Base-by-base conservation (phyloP, 768 basidiomycete species). In the Russula sp. region DNA sequence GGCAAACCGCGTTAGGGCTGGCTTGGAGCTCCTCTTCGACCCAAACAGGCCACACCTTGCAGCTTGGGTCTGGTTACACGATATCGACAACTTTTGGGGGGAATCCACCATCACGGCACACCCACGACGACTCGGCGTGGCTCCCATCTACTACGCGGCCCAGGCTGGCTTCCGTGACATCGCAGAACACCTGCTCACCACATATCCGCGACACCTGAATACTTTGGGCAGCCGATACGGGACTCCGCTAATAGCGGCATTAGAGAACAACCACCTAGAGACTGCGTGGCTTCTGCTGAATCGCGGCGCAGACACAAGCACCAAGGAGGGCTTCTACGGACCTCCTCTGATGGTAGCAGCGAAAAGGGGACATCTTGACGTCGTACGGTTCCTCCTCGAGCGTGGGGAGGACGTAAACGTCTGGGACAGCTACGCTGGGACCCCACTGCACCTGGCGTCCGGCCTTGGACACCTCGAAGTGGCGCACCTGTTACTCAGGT, bases 61-160 rank as follows among this genome's bases (percentile, higher is more conserved):
- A 16, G 48, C 45, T 32, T 62, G 61, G 61, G 61, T 62, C 40
- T 56, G 61, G 61, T 44, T 62, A 51, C 40, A 55, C 49, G 61
- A 62, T 31, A 49, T 55, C 8, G 55, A 62, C 39, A 40, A 42
- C 8, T 55, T 55, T 48, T 62, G 53, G 53, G 31, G 27, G 8
- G 55, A 62, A 42, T 6, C 45, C 22, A 54, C 53, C n/a, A 37
- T 48, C 22, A 54, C 59, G 9, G 22, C 45, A 47, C 45, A 11
- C n/a, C 37, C 48, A 22, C 47, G 48, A 48, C 61, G 61, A 56
- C 49, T 55, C 37, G 44, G 14, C 27, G 32, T 48, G 14, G 54
- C 61, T 11, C 55, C 61, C 0, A 4, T 62, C 6, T 62, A 62
- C 49, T 62, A 62, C 31, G 61, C 61, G 39, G 61, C 55, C 6